These are phyloP conservation scores for Cyanodermella asteris DNA, from an alignment of 2,329 filamentous ascomycete species.

Conservation along the genomic window DNA sequence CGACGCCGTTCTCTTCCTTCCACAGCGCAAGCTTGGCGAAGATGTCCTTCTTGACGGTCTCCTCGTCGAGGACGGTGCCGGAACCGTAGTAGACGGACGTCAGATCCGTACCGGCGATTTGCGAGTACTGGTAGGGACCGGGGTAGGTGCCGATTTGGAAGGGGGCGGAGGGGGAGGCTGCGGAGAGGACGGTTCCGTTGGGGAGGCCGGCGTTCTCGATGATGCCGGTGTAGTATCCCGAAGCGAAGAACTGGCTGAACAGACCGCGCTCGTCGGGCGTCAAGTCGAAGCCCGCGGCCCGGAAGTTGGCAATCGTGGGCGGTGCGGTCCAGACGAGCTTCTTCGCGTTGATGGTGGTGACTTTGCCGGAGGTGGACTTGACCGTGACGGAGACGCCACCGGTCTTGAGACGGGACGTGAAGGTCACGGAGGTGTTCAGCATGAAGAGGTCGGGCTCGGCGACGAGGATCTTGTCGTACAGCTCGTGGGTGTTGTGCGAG, in stretches of 20 bases:
- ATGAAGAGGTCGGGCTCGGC: too few relatives aligned
- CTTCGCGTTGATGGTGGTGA: too few relatives aligned
- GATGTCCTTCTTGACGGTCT: background rate
- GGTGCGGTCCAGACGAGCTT: slow-evolving; percentile 16
- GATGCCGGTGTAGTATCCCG: slow-evolving; percentile 11
- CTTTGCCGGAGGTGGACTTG: too few relatives aligned
- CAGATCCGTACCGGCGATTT: too few relatives aligned
- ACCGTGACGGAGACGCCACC: too few relatives aligned
- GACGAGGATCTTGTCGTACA: too few relatives aligned
- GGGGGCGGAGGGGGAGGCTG: too few relatives aligned
- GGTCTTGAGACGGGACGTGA: too few relatives aligned
- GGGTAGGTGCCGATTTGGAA: too few relatives aligned
- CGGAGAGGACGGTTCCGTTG: slow-evolving; percentile 1
- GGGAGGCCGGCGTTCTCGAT: slow-evolving; percentile 12
- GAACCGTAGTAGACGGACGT: background rate
- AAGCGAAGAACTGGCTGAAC: slow-evolving; percentile 13
- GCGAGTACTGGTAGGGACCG: too few relatives aligned
- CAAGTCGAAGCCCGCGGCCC: slow-evolving; percentile 14
- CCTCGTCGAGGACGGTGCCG: background rate
- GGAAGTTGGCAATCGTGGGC: too few relatives aligned
- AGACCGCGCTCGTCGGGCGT: slow-evolving; percentile 12
- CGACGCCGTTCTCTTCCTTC: background rate
- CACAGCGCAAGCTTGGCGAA: background rate
- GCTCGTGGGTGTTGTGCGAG: slow-evolving; percentile 8
- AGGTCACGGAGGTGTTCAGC: too few relatives aligned